phyloP scores from a whole-genome alignment of 2,329 filamentous ascomycete genomes.

The Sphaerulina populicola region DNA sequence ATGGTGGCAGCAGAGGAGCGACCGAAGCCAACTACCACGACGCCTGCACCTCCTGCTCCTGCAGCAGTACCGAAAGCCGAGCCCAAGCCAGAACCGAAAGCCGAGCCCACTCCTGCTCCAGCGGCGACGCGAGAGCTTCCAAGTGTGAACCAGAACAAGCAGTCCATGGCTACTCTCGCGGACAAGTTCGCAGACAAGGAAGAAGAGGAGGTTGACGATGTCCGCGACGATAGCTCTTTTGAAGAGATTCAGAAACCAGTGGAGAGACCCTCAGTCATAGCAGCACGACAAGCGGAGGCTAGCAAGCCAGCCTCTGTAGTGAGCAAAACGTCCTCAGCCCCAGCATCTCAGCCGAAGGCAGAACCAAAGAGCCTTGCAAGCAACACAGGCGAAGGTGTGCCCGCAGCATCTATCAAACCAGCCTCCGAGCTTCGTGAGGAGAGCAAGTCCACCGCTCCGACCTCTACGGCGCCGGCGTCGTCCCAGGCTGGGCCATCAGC shows the following conservation, averaged over 20 bases:
- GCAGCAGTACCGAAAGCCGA: conserved; percentile 37
- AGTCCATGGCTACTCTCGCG: conserved; percentile 75
- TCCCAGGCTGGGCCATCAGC: conserved; percentile 30
- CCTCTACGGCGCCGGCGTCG: conserved; percentile 9
- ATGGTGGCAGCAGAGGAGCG: conserved; percentile 67
- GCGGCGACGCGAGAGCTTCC: conserved; percentile 45
- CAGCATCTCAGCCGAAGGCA: conserved; percentile 11
- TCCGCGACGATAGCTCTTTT: conserved; percentile 67
- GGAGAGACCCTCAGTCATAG: conserved; percentile 46
- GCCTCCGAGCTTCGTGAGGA: conserved; percentile 28
- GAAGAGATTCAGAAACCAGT: conserved; percentile 73
- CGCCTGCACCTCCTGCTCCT: conserved; percentile 29
- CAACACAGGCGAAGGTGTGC: conserved; percentile 15
- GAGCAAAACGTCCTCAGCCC: conserved; percentile 12
- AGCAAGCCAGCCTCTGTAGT: conserved; percentile 13
- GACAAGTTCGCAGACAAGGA: conserved; percentile 74
- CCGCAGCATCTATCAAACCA: conserved; percentile 17
- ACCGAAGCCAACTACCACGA: conserved; percentile 34
- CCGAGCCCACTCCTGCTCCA: conserved; percentile 41
- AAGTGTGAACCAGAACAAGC: conserved; percentile 74
- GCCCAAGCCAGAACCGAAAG: conserved; percentile 42
- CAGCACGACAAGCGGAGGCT: conserved; percentile 20
- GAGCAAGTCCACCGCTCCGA: conserved; percentile 12
- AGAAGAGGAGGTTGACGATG: conserved; percentile 50
- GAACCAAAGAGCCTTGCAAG: conserved; percentile 17